A percentile compares a stretch with the other conserved stretches of the same genome.
phyloP scores from a whole-genome alignment of 257 asterid genomes.

The Scutellaria galericulata region DNA sequence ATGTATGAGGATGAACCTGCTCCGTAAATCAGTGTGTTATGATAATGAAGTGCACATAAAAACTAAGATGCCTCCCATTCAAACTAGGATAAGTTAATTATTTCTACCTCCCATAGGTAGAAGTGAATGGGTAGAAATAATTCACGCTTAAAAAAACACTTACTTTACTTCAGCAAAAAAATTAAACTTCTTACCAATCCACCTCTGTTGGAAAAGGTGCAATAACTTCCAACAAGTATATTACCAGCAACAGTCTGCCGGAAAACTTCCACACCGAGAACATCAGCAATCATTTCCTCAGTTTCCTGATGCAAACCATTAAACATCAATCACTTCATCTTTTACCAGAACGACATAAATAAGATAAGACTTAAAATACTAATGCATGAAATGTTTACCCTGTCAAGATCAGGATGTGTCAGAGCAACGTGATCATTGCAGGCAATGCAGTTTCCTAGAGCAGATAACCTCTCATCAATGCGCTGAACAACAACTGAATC shows the following conservation, averaged over 20 bases:
- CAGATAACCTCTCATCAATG: slow-evolving; percentile 87
- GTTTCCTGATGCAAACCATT: slow-evolving; percentile 63
- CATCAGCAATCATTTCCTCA: slow-evolving; percentile 90
- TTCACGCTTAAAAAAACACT: too few relatives aligned
- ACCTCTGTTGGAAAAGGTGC: slow-evolving; percentile 81
- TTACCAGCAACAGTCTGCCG: slow-evolving; percentile 88
- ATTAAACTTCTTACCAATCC: slow-evolving; percentile 71
- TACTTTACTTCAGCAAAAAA: neutral
- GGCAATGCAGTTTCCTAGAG: slow-evolving; percentile 87
- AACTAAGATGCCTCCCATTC: too few relatives aligned
- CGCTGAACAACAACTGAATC: slow-evolving; percentile 93
- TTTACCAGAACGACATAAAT: neutral
- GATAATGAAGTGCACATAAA: neutral
- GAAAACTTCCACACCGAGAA: slow-evolving; percentile 93
- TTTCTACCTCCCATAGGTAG: too few relatives aligned
- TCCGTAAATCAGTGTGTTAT: neutral
- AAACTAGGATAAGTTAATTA: too few relatives aligned
- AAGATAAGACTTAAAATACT: neutral
- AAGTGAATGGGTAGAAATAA: too few relatives aligned
- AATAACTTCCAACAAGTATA: slow-evolving; percentile 82
- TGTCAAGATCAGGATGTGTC: slow-evolving; percentile 87
- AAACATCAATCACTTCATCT: neutral
- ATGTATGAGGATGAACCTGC: slow-evolving; percentile 92
- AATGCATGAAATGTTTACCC: slow-evolving; percentile 46
- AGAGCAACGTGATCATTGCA: slow-evolving; percentile 97